Evolutionary conservation across 1,139 yeast species (phyloP).

Genomic region (Debaryomyces psychrophilus): DNA sequence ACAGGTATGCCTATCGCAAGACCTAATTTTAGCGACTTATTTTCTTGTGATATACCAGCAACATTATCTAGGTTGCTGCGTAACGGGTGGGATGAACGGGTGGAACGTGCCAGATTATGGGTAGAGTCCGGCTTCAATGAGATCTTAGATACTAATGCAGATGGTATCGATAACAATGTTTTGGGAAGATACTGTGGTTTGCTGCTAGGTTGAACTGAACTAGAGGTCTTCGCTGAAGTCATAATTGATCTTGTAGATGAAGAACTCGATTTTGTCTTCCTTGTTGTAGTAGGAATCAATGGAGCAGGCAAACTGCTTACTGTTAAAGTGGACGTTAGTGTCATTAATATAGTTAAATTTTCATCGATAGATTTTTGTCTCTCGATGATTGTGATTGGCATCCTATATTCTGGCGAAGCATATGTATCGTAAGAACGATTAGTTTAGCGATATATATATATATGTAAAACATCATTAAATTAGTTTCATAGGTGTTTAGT

Average conservation of each 20-base stretch:
- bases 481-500: conserved; percentile 6
- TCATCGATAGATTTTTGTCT: conserved; percentile 10
- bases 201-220: background rate
- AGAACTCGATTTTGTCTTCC: background rate
- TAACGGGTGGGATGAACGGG: conserved; percentile 11
- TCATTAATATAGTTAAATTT: conserved; percentile 20
- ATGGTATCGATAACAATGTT: conserved; percentile 10
- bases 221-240: background rate
- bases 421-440: background rate
- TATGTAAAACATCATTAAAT: background rate
- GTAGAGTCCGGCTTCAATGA: conserved; percentile 6
- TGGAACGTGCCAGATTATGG: conserved; percentile 5
- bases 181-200: conserved; percentile 5
- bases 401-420: background rate
- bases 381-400: background rate
- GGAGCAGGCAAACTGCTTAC: conserved; percentile 11
- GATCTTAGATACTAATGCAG: conserved; percentile 10
- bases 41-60: background rate
- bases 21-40: conserved; percentile 32
- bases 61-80: conserved; percentile 5
- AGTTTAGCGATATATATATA: conserved; percentile 3
- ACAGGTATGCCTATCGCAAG: conserved; percentile 50
- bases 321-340: conserved; percentile 27
- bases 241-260: conserved; percentile 1
- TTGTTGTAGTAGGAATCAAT: background rate